phyloP scores from a whole-genome alignment of 345 rosid species.

The Geranium brycei region DNA sequence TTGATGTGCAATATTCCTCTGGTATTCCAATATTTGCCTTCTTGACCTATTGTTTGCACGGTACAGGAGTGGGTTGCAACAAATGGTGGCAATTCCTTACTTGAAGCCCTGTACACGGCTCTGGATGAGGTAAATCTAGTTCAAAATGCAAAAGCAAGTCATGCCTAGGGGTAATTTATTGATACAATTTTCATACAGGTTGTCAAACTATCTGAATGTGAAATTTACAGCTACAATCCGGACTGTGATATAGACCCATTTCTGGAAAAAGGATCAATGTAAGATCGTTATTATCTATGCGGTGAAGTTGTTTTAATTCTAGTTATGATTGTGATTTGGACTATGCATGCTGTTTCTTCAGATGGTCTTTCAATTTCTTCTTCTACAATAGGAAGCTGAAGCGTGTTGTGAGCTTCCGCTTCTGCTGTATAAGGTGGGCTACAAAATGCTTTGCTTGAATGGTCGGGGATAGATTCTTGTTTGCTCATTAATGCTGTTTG shows the following conservation, averaged over 20 bases:
- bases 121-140: conserved; percentile 69
- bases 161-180: conserved; percentile 1
- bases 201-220: conserved; percentile 72
- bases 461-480: neutral
- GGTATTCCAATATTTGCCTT: neutral
- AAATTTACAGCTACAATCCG: conserved; percentile 75
- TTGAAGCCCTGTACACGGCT: conserved; percentile 66
- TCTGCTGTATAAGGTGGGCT: conserved; percentile 68
- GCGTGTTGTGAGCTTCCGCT: conserved; percentile 74
- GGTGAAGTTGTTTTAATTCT: neutral
- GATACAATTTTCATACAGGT: conserved; percentile 38
- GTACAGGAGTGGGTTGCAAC: conserved; percentile 64
- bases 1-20: neutral
- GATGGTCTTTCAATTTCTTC: conserved; percentile 94
- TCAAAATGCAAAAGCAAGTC: conserved; percentile 8
- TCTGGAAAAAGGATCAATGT: conserved; percentile 79
- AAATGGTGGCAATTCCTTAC: conserved; percentile 55
- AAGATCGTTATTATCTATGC: conserved; percentile 9
- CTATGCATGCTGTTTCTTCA: conserved; percentile 16
- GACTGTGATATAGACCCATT: conserved; percentile 76
- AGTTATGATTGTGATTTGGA: neutral
- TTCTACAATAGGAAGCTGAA: conserved; percentile 85
- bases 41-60: neutral
- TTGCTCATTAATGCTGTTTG: neutral
- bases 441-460: too few species aligned